phyloP scores from a whole-genome alignment of 1,139 yeast species.

The Ashbya aceris region DNA sequence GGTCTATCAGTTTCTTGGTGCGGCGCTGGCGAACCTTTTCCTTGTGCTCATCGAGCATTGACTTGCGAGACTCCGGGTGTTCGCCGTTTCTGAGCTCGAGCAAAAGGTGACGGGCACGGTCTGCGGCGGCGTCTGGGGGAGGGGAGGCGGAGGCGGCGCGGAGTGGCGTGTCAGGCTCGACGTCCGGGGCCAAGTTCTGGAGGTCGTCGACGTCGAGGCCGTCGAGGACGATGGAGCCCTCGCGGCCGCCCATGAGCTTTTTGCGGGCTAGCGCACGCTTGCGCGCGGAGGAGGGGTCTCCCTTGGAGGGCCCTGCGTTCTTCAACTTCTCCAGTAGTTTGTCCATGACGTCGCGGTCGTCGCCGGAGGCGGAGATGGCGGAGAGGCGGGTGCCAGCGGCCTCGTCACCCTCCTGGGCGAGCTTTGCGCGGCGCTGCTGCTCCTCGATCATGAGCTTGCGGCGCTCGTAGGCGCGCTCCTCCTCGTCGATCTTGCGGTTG shows the following conservation, averaged over 20 bases:
- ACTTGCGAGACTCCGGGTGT: conserved; percentile 14
- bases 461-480: conserved; percentile 54
- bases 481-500: conserved; percentile 62
- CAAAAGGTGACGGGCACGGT: conserved; percentile 26
- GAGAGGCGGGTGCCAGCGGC: conserved; percentile 10
- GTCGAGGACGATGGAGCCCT: conserved; percentile 7
- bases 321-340: conserved; percentile 61
- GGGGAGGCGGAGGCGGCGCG: background rate
- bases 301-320: conserved; percentile 61
- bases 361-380: conserved; percentile 30
- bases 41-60: conserved; percentile 19
- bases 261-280: conserved; percentile 72
- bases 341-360: conserved; percentile 56
- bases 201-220: conserved; percentile 9
- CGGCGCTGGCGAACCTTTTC: conserved; percentile 25
- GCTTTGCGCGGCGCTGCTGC: conserved; percentile 26
- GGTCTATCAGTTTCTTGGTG: conserved; percentile 7
- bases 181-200: background rate
- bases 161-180: background rate
- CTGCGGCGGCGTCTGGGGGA: conserved; percentile 4
- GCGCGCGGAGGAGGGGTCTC: conserved; percentile 73
- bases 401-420: conserved; percentile 7
- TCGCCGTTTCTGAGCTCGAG: conserved; percentile 26
- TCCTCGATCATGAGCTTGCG: conserved; percentile 52
- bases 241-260: conserved; percentile 38